These are phyloP conservation scores for Aspergillus hiratsukae DNA, from an alignment of 2,329 filamentous ascomycete species.

Conservation along the genomic window DNA sequence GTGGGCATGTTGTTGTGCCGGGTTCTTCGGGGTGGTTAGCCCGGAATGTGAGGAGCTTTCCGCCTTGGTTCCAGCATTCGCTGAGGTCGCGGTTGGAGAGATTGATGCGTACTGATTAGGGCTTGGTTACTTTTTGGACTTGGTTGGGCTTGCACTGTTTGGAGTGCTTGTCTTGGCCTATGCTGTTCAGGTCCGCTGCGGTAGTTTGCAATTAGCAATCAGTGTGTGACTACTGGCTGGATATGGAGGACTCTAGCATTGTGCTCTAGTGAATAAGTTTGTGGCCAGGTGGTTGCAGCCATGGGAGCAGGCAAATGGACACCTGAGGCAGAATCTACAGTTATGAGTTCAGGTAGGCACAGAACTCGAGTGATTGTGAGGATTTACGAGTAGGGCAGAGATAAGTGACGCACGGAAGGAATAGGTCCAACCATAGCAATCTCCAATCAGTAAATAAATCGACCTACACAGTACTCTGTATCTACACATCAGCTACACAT, in stretches of 20 bases:
- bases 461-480: background rate
- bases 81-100: slow-evolving; percentile 41
- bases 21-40: slow-evolving; percentile 42
- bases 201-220: too few species aligned
- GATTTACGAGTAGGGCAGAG: too few species aligned
- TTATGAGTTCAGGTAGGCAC: too few species aligned
- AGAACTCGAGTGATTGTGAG: too few species aligned
- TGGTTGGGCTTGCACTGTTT: background rate
- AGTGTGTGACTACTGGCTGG: too few species aligned
- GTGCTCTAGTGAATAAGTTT: too few species aligned
- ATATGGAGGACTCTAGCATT: too few species aligned
- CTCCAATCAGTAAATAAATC: too few species aligned
- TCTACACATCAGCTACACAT: too few species aligned
- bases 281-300: too few species aligned
- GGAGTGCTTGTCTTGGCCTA: background rate
- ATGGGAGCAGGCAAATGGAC: background rate
- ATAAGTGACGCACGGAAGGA: too few species aligned
- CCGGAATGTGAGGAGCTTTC: slow-evolving; percentile 46
- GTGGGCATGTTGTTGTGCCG: slow-evolving; percentile 55
- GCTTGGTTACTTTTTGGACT: background rate
- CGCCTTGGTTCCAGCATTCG: slow-evolving; percentile 59
- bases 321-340: background rate
- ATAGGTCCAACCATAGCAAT: too few species aligned
- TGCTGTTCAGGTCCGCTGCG: background rate
- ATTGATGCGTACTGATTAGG: slow-evolving; percentile 19